These are phyloP conservation scores for Backusella mclennaniae DNA, from an alignment of 192 early-diverging fungal species.

Conservation along the genomic window DNA sequence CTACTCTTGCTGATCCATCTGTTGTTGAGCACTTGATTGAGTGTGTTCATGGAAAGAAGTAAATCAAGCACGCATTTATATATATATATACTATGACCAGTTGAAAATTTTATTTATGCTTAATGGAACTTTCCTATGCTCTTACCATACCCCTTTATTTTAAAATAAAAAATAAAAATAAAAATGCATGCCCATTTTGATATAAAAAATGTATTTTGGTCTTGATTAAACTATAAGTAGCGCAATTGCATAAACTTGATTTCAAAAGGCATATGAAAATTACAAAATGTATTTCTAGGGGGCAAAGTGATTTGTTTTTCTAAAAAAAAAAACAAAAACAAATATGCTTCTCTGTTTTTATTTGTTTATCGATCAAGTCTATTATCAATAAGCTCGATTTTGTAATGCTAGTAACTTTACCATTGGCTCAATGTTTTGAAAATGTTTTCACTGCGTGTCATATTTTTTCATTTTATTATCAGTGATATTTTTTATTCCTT, in stretches of 20 bases:
- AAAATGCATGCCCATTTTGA: conserved; percentile 1
- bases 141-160: background rate
- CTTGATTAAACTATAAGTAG: background rate
- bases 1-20: conserved; percentile 83
- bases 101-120: background rate
- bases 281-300: background rate
- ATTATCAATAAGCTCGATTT: background rate
- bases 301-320: background rate
- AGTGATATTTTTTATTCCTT: background rate
- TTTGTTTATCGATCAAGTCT: background rate
- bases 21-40: conserved; percentile 19
- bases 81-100: background rate
- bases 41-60: conserved; percentile 15
- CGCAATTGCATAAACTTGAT: background rate
- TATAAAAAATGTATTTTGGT: background rate
- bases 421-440: background rate
- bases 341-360: background rate
- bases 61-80: background rate
- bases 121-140: background rate
- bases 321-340: background rate
- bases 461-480: background rate
- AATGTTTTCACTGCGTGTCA: background rate
- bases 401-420: background rate
- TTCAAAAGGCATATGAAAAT: background rate
- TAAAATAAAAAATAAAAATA: background rate